phyloP scores from a whole-genome alignment of 2,329 filamentous ascomycete species.

The Alternaria ethzedia region DNA sequence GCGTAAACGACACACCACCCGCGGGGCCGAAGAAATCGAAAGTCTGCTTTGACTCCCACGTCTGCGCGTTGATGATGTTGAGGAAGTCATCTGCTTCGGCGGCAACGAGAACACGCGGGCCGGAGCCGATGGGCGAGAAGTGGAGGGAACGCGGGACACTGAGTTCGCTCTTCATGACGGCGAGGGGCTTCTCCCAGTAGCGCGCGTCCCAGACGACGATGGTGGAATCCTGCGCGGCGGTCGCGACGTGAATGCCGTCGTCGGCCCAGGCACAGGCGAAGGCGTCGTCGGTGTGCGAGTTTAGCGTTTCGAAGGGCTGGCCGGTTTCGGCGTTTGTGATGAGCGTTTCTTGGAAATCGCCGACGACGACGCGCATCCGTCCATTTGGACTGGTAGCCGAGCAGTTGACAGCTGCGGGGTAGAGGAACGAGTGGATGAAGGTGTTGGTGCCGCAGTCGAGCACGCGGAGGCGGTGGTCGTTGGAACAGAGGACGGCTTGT shows the following conservation, averaged over 20 bases:
- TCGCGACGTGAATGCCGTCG: slow-evolving; percentile 77
- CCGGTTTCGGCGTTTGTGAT: slow-evolving; percentile 75
- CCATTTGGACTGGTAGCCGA: slow-evolving; percentile 74
- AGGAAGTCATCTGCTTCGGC: slow-evolving; percentile 79
- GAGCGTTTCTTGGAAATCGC: slow-evolving; percentile 69
- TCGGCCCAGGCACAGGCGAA: slow-evolving; percentile 83
- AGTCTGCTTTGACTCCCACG: slow-evolving; percentile 69
- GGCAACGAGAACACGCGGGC: slow-evolving; percentile 70
- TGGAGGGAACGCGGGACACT: slow-evolving; percentile 71
- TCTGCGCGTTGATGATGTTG: slow-evolving; percentile 71
- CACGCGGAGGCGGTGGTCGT: slow-evolving; percentile 61
- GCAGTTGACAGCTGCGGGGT: slow-evolving; percentile 72
- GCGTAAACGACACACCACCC: slow-evolving; percentile 70
- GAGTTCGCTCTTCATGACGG: slow-evolving; percentile 68
- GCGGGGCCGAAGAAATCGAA: slow-evolving; percentile 79
- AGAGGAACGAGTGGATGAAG: slow-evolving; percentile 63
- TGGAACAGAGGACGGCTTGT: slow-evolving; percentile 63
- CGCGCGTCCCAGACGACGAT: slow-evolving; percentile 80
- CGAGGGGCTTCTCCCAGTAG: slow-evolving; percentile 65
- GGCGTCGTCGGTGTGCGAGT: slow-evolving; percentile 71
- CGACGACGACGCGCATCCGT: slow-evolving; percentile 74
- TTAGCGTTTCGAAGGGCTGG: slow-evolving; percentile 61
- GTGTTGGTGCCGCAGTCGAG: slow-evolving; percentile 64
- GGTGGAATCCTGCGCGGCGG: slow-evolving; percentile 75
- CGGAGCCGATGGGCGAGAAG: slow-evolving; percentile 75